These are phyloP conservation scores for Penicillium sp. DNA, from an alignment of 2,329 filamentous ascomycete genomes.

Conservation along the genomic window DNA sequence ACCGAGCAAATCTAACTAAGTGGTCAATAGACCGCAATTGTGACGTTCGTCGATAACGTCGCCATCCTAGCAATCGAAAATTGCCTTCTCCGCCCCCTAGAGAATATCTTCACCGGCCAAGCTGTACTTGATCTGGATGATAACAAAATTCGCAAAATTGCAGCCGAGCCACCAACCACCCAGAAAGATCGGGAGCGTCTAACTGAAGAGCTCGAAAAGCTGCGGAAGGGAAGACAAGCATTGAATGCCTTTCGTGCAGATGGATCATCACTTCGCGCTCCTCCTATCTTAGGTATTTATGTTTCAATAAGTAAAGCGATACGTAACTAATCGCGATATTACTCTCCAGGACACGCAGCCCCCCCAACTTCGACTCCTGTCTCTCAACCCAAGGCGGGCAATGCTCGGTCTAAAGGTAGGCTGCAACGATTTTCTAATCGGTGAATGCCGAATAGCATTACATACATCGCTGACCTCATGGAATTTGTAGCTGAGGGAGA, in stretches of 20 bases:
- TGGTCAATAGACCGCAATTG: constrained; percentile 31
- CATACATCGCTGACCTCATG: too few species aligned
- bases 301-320: too few species aligned
- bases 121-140: constrained; percentile 39
- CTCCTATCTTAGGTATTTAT: too few species aligned
- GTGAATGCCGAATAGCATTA: too few species aligned
- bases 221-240: constrained; percentile 6
- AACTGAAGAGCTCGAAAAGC: constrained; percentile 16
- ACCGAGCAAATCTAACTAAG: neutral
- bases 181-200: constrained; percentile 16
- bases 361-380: too few species aligned
- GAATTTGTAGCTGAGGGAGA: too few species aligned
- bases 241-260: neutral
- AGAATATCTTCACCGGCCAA: constrained; percentile 43
- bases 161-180: constrained; percentile 21
- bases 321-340: too few species aligned
- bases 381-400: too few species aligned
- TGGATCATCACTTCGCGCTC: too few species aligned
- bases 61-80: constrained; percentile 52
- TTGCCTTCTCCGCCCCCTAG: constrained; percentile 47
- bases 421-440: too few species aligned
- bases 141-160: constrained; percentile 39
- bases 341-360: too few species aligned
- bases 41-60: constrained; percentile 51
- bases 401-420: too few species aligned